Percentiles rank a stretch among this genome's conserved stretches.
These are phyloP conservation scores for Microbotryum silenes-acaulis DNA, from an alignment of 1,284 basidiomycete genomes.

Conservation along the genomic window DNA sequence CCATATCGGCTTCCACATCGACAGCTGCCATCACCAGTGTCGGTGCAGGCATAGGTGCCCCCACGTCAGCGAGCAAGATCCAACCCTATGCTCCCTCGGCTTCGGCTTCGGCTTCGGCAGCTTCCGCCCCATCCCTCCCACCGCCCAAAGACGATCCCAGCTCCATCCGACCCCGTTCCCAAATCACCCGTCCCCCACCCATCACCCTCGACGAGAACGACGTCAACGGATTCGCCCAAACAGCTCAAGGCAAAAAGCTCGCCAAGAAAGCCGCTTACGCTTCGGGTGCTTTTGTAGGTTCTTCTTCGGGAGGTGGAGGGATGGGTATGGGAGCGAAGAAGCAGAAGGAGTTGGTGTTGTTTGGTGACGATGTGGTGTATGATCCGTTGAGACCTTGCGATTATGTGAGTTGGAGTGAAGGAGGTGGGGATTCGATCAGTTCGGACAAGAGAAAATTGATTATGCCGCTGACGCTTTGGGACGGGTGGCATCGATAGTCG, in stretches of 20 bases:
- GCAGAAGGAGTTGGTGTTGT: conserved; percentile 29
- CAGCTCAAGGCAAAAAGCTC: conserved; percentile 41
- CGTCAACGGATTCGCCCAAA: conserved; percentile 59
- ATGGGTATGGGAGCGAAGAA: conserved; percentile 8
- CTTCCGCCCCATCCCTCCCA: neutral
- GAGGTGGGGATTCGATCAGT: neutral
- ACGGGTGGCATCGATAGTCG: conserved; percentile 6
- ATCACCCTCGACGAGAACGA: conserved; percentile 50
- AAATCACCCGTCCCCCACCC: conserved; percentile 26
- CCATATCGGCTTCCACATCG: conserved; percentile 13
- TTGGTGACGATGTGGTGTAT: conserved; percentile 52
- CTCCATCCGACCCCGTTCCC: neutral
- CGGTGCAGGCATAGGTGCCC: conserved; percentile 7
- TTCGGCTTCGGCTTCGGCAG: neutral
- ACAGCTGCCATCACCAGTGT: conserved; percentile 8
- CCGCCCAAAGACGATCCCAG: neutral
- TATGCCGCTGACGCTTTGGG: neutral
- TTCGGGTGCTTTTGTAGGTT: too few relatives aligned
- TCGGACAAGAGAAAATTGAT: neutral
- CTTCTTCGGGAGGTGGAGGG: conserved; percentile 11
- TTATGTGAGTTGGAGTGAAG: conserved; percentile 44
- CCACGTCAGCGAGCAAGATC: conserved; percentile 7
- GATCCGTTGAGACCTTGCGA: conserved; percentile 74
- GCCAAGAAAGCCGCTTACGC: conserved; percentile 20
- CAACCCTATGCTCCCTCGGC: neutral